These are phyloP conservation scores for Beta vulgaris DNA, from an alignment of 148 eudicot genomes.

Conservation along the genomic window DNA sequence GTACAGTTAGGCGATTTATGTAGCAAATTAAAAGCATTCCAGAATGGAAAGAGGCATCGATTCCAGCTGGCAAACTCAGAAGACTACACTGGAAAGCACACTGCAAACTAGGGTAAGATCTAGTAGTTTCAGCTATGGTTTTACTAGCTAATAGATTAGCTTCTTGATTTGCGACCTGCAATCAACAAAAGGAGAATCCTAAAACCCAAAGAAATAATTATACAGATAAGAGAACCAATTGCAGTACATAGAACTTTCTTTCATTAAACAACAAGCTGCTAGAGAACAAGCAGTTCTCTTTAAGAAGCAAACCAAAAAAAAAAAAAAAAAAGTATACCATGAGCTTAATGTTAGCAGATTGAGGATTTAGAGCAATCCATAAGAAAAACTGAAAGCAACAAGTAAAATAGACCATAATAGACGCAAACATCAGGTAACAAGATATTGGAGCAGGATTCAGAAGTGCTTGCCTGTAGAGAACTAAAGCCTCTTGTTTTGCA, in stretches of 20 bases:
- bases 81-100: background rate
- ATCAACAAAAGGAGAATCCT: too few species aligned
- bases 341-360: background rate
- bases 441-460: background rate
- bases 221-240: too few species aligned
- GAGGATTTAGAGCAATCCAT: background rate
- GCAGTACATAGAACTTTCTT: too few species aligned
- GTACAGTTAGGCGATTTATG: background rate
- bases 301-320: too few species aligned
- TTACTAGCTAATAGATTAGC: background rate
- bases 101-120: background rate
- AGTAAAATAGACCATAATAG: background rate
- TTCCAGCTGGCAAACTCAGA: background rate
- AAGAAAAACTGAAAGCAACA: background rate
- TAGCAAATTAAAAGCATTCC: background rate
- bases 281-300: background rate
- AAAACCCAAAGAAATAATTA: too few species aligned
- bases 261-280: too few species aligned
- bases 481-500: conserved; percentile 59
- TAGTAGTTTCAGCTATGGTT: background rate
- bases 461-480: conserved; percentile 72
- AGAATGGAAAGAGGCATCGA: background rate
- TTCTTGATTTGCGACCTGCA: too few species aligned
- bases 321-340: background rate
- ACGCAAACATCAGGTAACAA: background rate